Percentiles rank a stretch among this genome's conserved stretches.
Conservation (phyloP, 2,329 filamentous ascomycete genomes). For the Epichloe baconii region DNA sequence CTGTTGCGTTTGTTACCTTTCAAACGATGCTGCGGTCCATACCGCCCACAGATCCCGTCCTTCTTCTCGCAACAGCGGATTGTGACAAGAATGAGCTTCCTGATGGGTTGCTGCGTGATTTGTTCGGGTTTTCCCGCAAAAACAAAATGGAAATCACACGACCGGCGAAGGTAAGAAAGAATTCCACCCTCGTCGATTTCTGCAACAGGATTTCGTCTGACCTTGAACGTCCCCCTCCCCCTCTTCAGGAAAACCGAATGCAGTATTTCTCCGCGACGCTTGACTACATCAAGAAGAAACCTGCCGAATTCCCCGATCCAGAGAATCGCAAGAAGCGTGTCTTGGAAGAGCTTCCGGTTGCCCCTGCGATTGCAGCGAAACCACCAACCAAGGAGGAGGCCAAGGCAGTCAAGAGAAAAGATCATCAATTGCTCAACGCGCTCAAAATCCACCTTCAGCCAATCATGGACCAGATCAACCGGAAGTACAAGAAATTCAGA, state of each 20-base stretch:
- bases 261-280: conserved; percentile 71
- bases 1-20: conserved; percentile 69
- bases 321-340: conserved; percentile 75
- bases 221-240: no score
- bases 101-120: conserved; percentile 51
- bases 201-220: no score
- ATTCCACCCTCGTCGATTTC: background rate
- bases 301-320: conserved; percentile 76
- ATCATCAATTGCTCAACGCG: conserved; percentile 71
- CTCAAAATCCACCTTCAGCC: conserved; percentile 84
- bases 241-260: conserved; percentile 41
- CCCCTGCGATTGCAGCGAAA: conserved; percentile 56
- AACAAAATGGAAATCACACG: conserved; percentile 60
- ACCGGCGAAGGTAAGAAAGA: conserved; percentile 44
- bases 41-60: conserved; percentile 77
- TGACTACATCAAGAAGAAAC: conserved; percentile 64
- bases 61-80: conserved; percentile 79
- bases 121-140: conserved; percentile 76
- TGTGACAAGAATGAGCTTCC: conserved; percentile 49
- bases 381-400: conserved; percentile 64
- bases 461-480: conserved; percentile 94
- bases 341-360: conserved; percentile 63
- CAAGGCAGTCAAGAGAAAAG: conserved; percentile 66
- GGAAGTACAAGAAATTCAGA: conserved; percentile 79
- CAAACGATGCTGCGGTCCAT: conserved; percentile 68